phyloP scores from a whole-genome alignment of 805 yeast genomes.

The Nakazawaea ernobii region DNA sequence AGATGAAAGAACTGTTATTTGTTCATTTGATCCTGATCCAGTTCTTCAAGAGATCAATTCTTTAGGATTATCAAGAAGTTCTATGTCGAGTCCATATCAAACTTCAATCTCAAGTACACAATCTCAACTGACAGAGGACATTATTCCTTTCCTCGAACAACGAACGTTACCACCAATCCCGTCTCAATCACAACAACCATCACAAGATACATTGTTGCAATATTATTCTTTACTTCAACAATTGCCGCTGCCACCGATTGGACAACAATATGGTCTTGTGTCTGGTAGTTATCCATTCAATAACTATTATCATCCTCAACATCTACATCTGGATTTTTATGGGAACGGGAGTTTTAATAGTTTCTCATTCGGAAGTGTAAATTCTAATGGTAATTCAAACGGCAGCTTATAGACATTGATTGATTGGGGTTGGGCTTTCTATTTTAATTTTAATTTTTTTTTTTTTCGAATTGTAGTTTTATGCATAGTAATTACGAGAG shows the following conservation, averaged over 20 bases:
- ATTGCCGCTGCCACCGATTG: constrained; percentile 1
- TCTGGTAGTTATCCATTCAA: neutral
- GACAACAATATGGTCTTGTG: neutral
- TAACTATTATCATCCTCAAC: neutral
- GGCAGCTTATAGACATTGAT: neutral
- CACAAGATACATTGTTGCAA: constrained; percentile 3
- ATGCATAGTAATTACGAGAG: too few species aligned
- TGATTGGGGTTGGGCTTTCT: too few species aligned
- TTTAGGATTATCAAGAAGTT: neutral
- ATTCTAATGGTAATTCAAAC: constrained; percentile 1
- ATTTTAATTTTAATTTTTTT: too few species aligned
- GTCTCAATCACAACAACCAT: neutral
- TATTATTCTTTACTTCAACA: constrained; percentile 1
- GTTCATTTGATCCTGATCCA: constrained; percentile 7
- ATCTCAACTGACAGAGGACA: neutral
- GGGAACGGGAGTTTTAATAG: neutral
- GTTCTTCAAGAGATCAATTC: constrained; percentile 14
- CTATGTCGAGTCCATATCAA: neutral
- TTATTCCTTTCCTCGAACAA: neutral
- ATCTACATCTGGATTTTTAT: neutral
- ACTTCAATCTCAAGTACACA: neutral
- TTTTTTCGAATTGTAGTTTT: too few species aligned
- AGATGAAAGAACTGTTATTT: constrained; percentile 10
- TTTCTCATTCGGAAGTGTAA: neutral
- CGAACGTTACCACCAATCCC: neutral